Base-by-base conservation (phyloP, 345 rosid genomes). In the Sapria himalayana region DNA sequence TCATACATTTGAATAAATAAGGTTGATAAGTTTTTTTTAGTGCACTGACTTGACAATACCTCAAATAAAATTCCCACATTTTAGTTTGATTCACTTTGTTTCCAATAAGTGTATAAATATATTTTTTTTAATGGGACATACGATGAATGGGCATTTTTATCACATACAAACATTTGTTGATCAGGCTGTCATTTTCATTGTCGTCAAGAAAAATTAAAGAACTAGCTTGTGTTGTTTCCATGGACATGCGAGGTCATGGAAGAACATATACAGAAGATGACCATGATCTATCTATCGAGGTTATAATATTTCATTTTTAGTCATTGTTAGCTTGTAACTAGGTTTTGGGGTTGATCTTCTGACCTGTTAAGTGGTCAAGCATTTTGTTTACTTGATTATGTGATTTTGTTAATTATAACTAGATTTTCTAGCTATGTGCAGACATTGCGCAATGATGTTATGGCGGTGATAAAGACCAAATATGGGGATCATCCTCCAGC, bases 191-290 rank as follows among this genome's bases (percentile, higher is more conserved):
- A 9, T 89, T 74, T 72, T 69, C 93, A 33, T 5, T 76, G 15
- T 66, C 86, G 25, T 73, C 95, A 7, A 59, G 72, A 60, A 65
- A 52, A 64, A 73, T 89, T 42, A 89, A 89, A 76, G 93, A 79
- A 78, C 76, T 72, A 57, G 93, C 79, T 19, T 69, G 78, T 8
- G 66, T 89, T 19, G 86, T 79, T 62, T 81, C 92, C 10, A 59
- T 89, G 74, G 98, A 89, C 71, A 37, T 82, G 67, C 74, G 98
- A 64, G 98, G 98, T 35, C 98, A 89, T 19, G 98, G 94, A 24
- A 79, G 74, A 49, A 76, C 95, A 19, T 62, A 54, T 54, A 46
- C 93, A 11, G 91, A 74, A 51, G 67, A 78, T 54, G 98, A 89
- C 51, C 48, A 78, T 45, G 85, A 74, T 23, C 73, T 89, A 41